Base-by-base conservation (phyloP, 1,284 basidiomycete species). In the Cerioporus squamosus region DNA sequence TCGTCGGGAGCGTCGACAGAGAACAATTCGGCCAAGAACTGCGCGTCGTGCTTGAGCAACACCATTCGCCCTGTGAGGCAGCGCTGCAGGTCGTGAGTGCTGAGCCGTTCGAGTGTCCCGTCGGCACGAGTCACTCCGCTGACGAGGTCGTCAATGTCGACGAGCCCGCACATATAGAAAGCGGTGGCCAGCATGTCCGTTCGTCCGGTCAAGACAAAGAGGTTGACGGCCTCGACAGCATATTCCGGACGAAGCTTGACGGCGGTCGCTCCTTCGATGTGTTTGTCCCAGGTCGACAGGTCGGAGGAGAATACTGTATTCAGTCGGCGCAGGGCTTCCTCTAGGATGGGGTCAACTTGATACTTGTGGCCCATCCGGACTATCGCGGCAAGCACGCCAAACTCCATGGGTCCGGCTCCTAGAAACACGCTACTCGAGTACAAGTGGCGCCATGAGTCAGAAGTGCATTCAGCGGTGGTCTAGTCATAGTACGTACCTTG, bases 321-420 rank as follows among this genome's bases (percentile, higher is more conserved):
- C 23, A 51, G 42, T 14, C 48, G 49, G 42, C 38, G 36, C 1
- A 57, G 9, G 3, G 44, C 39, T 5, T 38, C 49, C 1, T 44
- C 15, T 15, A 44, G 24, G 36, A 57, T 8, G 2, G 26, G 12
- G 3, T 47, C 50, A 17, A 50, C 44, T 5, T 47, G 33, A 44
- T 57, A 56, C 14, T 57, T 57, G 38, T 57, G 50, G 3, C 42
- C 44, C 7, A 51, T 22, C 17, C 55, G 48, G 2, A 18, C 44
- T 23, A 51, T 9, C 1, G 49, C 17, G 5, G 31, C 55, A 7
- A 57, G 22, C 20, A 8, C n/a, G 15, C 44, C 20, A 15, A 57
- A 57, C 12, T 24, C 10, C 26, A 36, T 26, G 12, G 47, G 18
- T 38, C 15, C 22, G 9, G 12, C n/a, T 15, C 9, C 18, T 31